phyloP scores from a whole-genome alignment of 2,329 filamentous ascomycete genomes.

The Fusarium tricinctum region DNA sequence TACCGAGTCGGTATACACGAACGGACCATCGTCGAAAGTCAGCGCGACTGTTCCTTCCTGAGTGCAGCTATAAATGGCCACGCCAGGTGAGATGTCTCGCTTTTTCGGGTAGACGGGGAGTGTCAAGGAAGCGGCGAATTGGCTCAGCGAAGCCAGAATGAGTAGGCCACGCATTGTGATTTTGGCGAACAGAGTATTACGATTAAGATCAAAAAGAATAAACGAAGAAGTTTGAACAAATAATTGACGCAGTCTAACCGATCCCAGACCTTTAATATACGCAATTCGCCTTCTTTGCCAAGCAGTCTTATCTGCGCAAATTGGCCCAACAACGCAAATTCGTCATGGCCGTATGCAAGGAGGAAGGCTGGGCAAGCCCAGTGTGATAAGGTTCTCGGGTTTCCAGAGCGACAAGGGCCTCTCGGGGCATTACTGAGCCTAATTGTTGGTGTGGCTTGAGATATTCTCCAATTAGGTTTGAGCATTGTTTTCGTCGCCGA shows the following conservation, averaged over 20 bases:
- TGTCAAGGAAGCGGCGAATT: neutral
- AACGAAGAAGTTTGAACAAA: neutral
- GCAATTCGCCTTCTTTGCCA: too few species aligned
- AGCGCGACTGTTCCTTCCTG: conserved; percentile 18
- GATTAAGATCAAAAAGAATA: too few species aligned
- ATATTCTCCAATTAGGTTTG: neutral
- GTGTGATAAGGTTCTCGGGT: conserved; percentile 16
- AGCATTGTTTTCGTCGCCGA: neutral
- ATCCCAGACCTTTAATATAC: neutral
- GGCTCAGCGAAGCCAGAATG: neutral
- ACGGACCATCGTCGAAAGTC: conserved; percentile 30
- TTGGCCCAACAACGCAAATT: conserved; percentile 20
- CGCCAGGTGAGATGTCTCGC: conserved; percentile 1
- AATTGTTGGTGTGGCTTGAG: conserved; percentile 5
- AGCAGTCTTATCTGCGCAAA: neutral
- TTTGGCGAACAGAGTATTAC: rapidly evolving
- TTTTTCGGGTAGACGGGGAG: neutral
- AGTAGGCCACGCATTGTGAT: conserved; percentile 7
- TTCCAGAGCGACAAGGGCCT: conserved; percentile 24
- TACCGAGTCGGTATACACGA: conserved; percentile 18
- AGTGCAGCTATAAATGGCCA: conserved; percentile 25
- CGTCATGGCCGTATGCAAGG: conserved; percentile 25
- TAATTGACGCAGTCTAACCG: neutral
- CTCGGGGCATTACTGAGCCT: neutral
- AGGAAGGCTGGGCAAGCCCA: neutral